Evolutionary conservation across 371 early-diverging fungal genomes (phyloP), one percentile per base, ranked within the genome.

Genomic region (Mortierella sp.): DNA sequence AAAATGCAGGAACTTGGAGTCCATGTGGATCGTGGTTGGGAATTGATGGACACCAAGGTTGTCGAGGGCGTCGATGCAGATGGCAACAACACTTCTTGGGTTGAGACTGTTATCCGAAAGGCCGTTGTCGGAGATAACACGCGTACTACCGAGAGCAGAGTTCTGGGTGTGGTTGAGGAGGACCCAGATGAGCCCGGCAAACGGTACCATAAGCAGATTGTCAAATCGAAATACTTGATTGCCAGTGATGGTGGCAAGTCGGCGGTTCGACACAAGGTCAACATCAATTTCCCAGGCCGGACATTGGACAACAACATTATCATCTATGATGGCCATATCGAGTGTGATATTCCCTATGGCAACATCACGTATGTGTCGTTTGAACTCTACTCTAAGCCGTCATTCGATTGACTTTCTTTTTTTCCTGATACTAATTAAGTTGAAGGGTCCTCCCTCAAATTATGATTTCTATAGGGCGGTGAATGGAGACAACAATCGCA

Each of bases 11-110:
- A 43, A 28, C 57, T 23, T 21, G 75, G 76, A 6, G 30, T 52
- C 6, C 60, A 72, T 4, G 48, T 81, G 3, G 75, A 81, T 44
- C 64, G 76, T 2, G 81, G 81, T 16, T 81, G 81, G 81, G 81
- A 81, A 21, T 56, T 81, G 43, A 63, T 77, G 66, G 73, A 77
- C 51, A 77, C 79, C 26, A 77, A 66, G 37, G 73, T 77, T 23
- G 46, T 72, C 0, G 60, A 56, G 28, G 70, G 66, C 15, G 65
- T 15, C 4, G 70, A 57, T 1, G 57, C 53, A 19, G n/a, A 48
- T 18, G 12, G 28, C 9, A 50, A 44, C 0, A 47, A 29, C 2
- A 29, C 47, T 30, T 75, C 67, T 65, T 57, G 57, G 30, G 73
- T 77, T 23, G 79, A 77, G 37, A 77, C 79, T 6, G 69, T 63